phyloP scores from a whole-genome alignment of 2,329 filamentous ascomycete genomes.

The Epichloe aotearoae region DNA sequence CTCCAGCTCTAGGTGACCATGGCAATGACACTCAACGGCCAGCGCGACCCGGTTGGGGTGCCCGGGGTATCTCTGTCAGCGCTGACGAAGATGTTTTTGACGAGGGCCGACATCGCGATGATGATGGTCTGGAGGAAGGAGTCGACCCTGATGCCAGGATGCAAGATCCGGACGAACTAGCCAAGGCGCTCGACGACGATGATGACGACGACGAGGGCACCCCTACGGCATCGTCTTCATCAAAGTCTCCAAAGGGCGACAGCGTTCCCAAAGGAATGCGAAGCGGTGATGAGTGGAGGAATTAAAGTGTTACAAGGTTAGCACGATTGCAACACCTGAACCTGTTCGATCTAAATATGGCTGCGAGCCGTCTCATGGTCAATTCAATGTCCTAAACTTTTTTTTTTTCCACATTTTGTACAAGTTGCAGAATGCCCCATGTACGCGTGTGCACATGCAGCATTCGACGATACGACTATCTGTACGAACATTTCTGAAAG shows the following conservation, averaged over 20 bases:
- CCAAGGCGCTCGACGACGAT: constrained; percentile 44
- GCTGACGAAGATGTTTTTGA: constrained; percentile 48
- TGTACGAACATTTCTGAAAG: background rate
- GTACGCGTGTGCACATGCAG: background rate
- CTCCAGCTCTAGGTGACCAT: constrained; percentile 30
- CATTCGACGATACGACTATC: background rate
- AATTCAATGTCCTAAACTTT: background rate
- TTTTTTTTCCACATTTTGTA: background rate
- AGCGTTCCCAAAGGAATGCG: constrained; percentile 26
- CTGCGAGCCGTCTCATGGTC: background rate
- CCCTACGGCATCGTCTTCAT: constrained; percentile 10
- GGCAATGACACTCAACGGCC: constrained; percentile 15
- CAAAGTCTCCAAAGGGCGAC: constrained; percentile 13
- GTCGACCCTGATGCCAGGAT: constrained; percentile 52
- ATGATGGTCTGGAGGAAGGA: constrained; percentile 29
- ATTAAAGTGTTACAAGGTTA: constrained; percentile 12
- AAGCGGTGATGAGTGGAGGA: constrained; percentile 34
- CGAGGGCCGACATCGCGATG: constrained; percentile 32
- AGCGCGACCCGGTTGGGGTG: constrained; percentile 44
- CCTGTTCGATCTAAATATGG: no score
- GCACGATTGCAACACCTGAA: no score
- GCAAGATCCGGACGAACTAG: constrained; percentile 53
- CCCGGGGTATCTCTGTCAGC: constrained; percentile 51
- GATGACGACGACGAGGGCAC: constrained; percentile 21
- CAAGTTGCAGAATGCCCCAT: background rate